Evolutionary conservation across 805 yeast species (phyloP).

Genomic region (Wilhelminamyces savonicus): DNA sequence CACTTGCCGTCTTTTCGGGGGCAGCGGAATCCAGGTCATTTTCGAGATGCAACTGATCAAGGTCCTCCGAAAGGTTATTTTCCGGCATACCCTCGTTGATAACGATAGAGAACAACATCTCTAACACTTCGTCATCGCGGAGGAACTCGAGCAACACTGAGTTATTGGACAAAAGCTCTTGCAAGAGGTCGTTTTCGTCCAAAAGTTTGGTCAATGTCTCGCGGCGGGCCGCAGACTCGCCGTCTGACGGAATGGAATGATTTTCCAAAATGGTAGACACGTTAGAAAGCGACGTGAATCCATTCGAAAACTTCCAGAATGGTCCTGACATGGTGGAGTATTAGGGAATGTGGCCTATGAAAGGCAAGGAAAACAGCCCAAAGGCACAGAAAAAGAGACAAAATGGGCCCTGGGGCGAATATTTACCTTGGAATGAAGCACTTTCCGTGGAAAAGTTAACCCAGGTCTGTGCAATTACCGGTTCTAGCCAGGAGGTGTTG

Average conservation of each 20-base stretch:
- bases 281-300: constrained; percentile 37
- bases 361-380: too few relatives aligned
- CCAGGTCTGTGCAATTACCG: too few relatives aligned
- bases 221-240: constrained; percentile 11
- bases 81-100: constrained; percentile 22
- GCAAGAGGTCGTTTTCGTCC: constrained; percentile 37
- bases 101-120: constrained; percentile 32
- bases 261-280: constrained; percentile 34
- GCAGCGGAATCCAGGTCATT: too few relatives aligned
- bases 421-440: too few relatives aligned
- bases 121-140: constrained; percentile 39
- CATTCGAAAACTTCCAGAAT: constrained; percentile 43
- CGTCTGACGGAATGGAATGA: constrained; percentile 16
- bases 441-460: too few relatives aligned
- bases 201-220: constrained; percentile 28
- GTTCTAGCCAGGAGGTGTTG: too few relatives aligned
- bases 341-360: background rate
- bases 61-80: too few relatives aligned
- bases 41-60: too few relatives aligned
- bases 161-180: constrained; percentile 65
- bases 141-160: constrained; percentile 70
- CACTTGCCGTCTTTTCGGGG: too few relatives aligned
- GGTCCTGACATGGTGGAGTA: constrained; percentile 34
- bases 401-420: too few relatives aligned
- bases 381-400: too few relatives aligned